Percentiles rank a stretch among this genome's conserved stretches.
These are phyloP conservation scores for Bombardia bombarda DNA, from an alignment of 495 filamentous ascomycete species.

Conservation along the genomic window DNA sequence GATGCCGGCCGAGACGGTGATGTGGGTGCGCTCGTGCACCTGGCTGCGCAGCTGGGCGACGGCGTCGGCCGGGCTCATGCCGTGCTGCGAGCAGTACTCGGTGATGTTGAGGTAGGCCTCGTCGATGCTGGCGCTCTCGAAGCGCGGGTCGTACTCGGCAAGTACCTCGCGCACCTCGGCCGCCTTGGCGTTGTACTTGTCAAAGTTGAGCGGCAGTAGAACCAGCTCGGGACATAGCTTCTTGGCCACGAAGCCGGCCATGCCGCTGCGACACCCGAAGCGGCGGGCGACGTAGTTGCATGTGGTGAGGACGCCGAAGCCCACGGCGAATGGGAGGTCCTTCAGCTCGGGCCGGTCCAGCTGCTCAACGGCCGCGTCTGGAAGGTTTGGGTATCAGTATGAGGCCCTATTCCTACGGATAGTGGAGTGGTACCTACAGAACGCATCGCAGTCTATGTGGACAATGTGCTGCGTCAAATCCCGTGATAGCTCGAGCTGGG, in stretches of 20 bases:
- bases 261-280: constrained; percentile 85
- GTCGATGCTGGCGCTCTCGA: constrained; percentile 88
- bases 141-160: constrained; percentile 77
- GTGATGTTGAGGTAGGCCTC: constrained; percentile 98
- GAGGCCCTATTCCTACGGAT: background rate
- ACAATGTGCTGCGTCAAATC: constrained; percentile 81
- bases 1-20: constrained; percentile 92
- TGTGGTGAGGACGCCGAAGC: constrained; percentile 85
- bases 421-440: constrained; percentile 38
- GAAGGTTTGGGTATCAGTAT: background rate
- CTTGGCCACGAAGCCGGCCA: constrained; percentile 92
- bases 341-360: constrained; percentile 85
- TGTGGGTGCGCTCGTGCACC: constrained; percentile 66
- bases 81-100: constrained; percentile 64
- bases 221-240: constrained; percentile 88
- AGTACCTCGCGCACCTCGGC: constrained; percentile 78
- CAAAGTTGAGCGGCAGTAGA: constrained; percentile 75
- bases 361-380: constrained; percentile 80
- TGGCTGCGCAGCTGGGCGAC: constrained; percentile 70
- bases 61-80: constrained; percentile 60
- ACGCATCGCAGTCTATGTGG: constrained; percentile 96
- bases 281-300: constrained; percentile 92
- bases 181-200: constrained; percentile 88
- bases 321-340: constrained; percentile 86
- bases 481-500: constrained; percentile 65